A percentile compares a stretch with the other conserved stretches of the same genome.
Conservation (phyloP, 768 basidiomycete species). For the Tulasnella sp. region DNA sequence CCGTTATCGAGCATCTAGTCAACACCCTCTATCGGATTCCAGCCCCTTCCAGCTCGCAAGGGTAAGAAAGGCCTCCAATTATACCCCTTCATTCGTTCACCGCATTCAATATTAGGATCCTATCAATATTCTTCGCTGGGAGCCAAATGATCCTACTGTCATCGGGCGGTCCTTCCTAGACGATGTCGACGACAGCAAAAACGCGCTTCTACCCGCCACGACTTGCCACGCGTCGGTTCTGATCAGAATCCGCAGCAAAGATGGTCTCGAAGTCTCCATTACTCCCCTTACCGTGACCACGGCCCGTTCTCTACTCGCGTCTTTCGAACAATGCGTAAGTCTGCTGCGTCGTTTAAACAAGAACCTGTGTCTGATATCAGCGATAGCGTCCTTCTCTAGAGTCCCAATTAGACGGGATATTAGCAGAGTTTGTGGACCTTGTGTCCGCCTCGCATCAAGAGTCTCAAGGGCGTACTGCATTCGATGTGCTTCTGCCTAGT, state of each 20-base stretch:
- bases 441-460: not conserved
- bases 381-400: conserved; percentile 7
- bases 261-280: not conserved
- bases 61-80: not conserved
- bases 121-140: conserved; percentile 11
- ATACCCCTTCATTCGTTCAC: not conserved
- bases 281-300: conserved; percentile 24
- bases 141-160: too few species aligned
- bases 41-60: conserved; percentile 16
- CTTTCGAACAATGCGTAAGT: conserved; percentile 26
- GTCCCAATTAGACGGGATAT: conserved; percentile 12
- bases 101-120: not conserved
- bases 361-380: not conserved
- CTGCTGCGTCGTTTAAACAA: not conserved
- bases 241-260: not conserved
- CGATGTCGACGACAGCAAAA: too few species aligned
- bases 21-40: not conserved
- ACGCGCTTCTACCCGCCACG: not conserved
- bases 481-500: conserved; percentile 11
- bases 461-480: not conserved
- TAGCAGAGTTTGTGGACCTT: conserved; percentile 18
- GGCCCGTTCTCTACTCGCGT: conserved; percentile 12
- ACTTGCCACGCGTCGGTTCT: not conserved
- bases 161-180: not conserved
- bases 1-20: conserved; percentile 12